Evolutionary conservation across 257 asterid species (phyloP).

Genomic region (Ajuga chamaepitys): DNA sequence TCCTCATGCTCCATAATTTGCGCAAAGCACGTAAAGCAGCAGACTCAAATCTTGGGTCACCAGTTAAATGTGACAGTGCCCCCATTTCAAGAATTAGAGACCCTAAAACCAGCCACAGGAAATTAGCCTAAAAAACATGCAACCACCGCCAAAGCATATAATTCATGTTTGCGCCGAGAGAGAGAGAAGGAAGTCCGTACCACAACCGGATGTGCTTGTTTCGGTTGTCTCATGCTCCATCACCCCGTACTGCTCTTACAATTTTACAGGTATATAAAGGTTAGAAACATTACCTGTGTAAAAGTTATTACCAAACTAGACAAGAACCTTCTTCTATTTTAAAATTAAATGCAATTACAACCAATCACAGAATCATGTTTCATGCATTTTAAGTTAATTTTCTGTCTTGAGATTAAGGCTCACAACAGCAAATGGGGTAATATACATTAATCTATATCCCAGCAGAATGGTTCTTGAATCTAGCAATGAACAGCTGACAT

Average conservation of each 20-base stretch:
- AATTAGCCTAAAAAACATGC: conserved; percentile 11
- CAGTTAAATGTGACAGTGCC: conserved; percentile 80
- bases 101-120: conserved; percentile 40
- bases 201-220: conserved; percentile 98
- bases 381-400: not conserved
- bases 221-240: conserved; percentile 86
- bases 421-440: not conserved
- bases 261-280: conserved; percentile 20
- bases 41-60: conserved; percentile 81
- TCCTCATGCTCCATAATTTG: conserved; percentile 96
- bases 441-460: not conserved
- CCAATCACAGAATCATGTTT: not conserved
- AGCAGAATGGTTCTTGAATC: not conserved
- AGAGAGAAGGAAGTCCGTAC: conserved; percentile 35
- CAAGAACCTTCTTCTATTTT: not conserved
- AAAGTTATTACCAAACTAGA: not conserved
- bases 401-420: not conserved
- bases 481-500: not conserved
- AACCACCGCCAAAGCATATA: conserved; percentile 5
- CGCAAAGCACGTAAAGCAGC: conserved; percentile 91
- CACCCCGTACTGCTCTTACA: conserved; percentile 75
- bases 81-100: conserved; percentile 99
- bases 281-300: conserved; percentile 13
- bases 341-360: not conserved
- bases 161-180: not conserved